phyloP scores from a whole-genome alignment of 129 eudicot genomes.

The Pulicaria dysenterica region DNA sequence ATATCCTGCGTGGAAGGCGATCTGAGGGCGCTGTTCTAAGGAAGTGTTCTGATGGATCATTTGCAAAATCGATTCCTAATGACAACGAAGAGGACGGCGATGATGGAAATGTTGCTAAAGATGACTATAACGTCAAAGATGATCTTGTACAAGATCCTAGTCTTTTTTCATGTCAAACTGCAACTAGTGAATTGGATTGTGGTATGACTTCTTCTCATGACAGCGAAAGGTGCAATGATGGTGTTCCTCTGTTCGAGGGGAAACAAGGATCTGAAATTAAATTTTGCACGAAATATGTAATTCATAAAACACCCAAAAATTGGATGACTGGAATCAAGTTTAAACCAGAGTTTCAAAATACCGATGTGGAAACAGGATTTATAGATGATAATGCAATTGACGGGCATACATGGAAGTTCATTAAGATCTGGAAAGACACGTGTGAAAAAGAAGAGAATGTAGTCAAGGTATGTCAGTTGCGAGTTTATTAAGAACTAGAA shows the following conservation, averaged over 20 bases:
- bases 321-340: slow-evolving; percentile 26
- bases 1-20: slow-evolving; percentile 48
- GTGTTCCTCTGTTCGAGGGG: slow-evolving; percentile 21
- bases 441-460: slow-evolving; percentile 49
- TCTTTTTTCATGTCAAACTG: slow-evolving; percentile 28
- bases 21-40: slow-evolving; percentile 41
- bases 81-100: slow-evolving; percentile 41
- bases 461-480: slow-evolving; percentile 50
- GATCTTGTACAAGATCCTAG: slow-evolving; percentile 30
- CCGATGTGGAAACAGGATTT: slow-evolving; percentile 31
- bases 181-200: slow-evolving; percentile 34
- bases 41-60: slow-evolving; percentile 46
- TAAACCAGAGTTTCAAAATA: slow-evolving; percentile 26
- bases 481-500: neutral
- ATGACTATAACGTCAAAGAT: slow-evolving; percentile 8
- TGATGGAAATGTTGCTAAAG: slow-evolving; percentile 35
- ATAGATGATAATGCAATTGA: slow-evolving; percentile 29
- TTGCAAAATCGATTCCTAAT: slow-evolving; percentile 47
- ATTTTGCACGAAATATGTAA: slow-evolving; percentile 18
- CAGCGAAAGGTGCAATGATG: neutral
- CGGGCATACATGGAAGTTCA: slow-evolving; percentile 53
- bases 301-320: slow-evolving; percentile 34
- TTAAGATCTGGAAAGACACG: slow-evolving; percentile 73
- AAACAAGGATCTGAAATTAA: slow-evolving; percentile 33
- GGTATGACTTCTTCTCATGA: slow-evolving; percentile 30